These are phyloP conservation scores for Rhinocladiella mackenziei DNA, from an alignment of 2,329 filamentous ascomycete species.

Conservation along the genomic window DNA sequence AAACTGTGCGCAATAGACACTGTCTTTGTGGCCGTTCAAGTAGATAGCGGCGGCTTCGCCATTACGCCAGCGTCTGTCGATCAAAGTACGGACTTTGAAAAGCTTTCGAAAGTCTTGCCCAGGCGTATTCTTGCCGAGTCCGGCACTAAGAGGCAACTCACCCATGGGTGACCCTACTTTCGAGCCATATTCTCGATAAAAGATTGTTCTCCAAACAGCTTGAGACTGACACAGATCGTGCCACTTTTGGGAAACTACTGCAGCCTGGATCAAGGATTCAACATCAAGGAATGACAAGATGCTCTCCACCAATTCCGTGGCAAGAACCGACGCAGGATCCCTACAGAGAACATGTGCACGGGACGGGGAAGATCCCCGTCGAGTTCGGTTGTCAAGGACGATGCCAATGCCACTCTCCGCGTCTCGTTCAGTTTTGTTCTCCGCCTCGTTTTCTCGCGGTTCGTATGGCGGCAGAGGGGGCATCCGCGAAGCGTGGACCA, in stretches of 20 bases:
- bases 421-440: slow-evolving; percentile 37
- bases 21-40: slow-evolving; percentile 88
- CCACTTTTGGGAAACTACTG: slow-evolving; percentile 58
- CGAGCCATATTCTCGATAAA: slow-evolving; percentile 51
- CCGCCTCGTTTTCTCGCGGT: slow-evolving; percentile 28
- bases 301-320: slow-evolving; percentile 56
- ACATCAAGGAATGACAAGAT: slow-evolving; percentile 60
- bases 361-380: slow-evolving; percentile 35
- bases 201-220: slow-evolving; percentile 61
- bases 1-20: slow-evolving; percentile 96
- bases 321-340: slow-evolving; percentile 55
- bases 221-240: slow-evolving; percentile 51
- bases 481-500: slow-evolving; percentile 27
- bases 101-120: slow-evolving; percentile 81
- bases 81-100: slow-evolving; percentile 69
- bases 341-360: slow-evolving; percentile 38
- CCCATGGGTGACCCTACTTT: slow-evolving; percentile 9
- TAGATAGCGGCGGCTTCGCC: slow-evolving; percentile 79
- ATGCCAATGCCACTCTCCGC: slow-evolving; percentile 51
- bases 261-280: slow-evolving; percentile 51
- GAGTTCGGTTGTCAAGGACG: slow-evolving; percentile 35
- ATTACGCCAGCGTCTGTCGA: slow-evolving; percentile 75
- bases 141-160: slow-evolving; percentile 35
- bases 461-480: slow-evolving; percentile 31
- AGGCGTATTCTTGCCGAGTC: slow-evolving; percentile 52